Conservation (phyloP, 371 early-diverging fungal species). For the Apophysomyces variabilis region DNA sequence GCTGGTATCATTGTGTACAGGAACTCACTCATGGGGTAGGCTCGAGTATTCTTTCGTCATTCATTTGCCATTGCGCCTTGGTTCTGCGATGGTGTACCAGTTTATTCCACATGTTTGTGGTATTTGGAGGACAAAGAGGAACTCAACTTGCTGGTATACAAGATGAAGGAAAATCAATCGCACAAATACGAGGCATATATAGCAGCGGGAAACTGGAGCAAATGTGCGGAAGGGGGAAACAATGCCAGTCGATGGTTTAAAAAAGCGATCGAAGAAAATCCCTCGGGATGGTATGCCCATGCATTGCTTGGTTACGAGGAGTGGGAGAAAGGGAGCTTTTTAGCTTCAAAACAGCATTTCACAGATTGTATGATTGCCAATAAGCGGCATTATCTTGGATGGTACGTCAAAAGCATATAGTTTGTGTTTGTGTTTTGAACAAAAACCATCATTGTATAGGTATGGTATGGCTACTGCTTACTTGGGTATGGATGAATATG, state of each 20-base stretch:
- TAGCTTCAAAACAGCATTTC: slow-evolving; percentile 43
- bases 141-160: slow-evolving; percentile 44
- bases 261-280: slow-evolving; percentile 39
- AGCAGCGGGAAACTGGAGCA: slow-evolving; percentile 51
- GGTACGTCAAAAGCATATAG: slow-evolving; percentile 21
- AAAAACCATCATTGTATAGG: slow-evolving; percentile 15
- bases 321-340: slow-evolving; percentile 36
- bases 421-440: background rate
- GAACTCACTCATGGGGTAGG: slow-evolving; percentile 13
- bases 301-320: slow-evolving; percentile 48
- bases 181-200: slow-evolving; percentile 47
- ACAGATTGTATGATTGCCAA: slow-evolving; percentile 35
- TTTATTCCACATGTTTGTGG: slow-evolving; percentile 50
- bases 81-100: slow-evolving; percentile 45
- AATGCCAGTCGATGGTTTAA: slow-evolving; percentile 46
- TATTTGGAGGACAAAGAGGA: slow-evolving; percentile 44
- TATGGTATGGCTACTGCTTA: slow-evolving; percentile 43
- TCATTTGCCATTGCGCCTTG: slow-evolving; percentile 44
- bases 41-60: slow-evolving; percentile 41
- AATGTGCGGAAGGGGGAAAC: slow-evolving; percentile 29
- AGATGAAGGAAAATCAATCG: slow-evolving; percentile 39
- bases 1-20: background rate
- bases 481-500: slow-evolving; percentile 28
- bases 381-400: slow-evolving; percentile 39
- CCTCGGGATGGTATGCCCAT: slow-evolving; percentile 40